Conservation (phyloP, 2,329 filamentous ascomycete genomes). For the Acephala macrosclerotiorum region DNA sequence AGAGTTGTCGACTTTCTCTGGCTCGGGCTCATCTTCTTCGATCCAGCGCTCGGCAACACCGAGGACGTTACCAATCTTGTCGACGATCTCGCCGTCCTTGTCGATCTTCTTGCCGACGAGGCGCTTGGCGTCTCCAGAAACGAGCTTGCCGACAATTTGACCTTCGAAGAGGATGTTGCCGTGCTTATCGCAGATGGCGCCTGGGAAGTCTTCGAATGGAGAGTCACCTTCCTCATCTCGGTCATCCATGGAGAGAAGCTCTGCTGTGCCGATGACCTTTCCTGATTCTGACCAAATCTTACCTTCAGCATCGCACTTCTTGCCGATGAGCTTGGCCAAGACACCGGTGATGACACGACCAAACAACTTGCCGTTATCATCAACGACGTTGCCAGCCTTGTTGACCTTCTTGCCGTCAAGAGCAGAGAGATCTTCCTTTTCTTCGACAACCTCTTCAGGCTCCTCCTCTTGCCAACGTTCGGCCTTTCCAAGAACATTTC, state of each 20-base stretch:
- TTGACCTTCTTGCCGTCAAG: conserved; percentile 64
- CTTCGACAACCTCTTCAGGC: conserved; percentile 33
- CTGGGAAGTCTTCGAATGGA: conserved; percentile 66
- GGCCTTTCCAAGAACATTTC: conserved; percentile 55
- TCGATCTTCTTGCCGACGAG: conserved; percentile 72
- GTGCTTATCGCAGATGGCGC: conserved; percentile 59
- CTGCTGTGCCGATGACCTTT: conserved; percentile 71
- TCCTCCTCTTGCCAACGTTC: conserved; percentile 46
- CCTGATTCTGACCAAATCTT: conserved; percentile 76
- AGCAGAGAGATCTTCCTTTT: conserved; percentile 52
- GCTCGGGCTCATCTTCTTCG: conserved; percentile 54
- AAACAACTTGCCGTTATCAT: conserved; percentile 60
- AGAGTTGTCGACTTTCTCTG: conserved; percentile 60
- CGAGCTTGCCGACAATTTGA: conserved; percentile 63
- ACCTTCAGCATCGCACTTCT: conserved; percentile 69
- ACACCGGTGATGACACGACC: conserved; percentile 71
- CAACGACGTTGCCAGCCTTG: conserved; percentile 64
- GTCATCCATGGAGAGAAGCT: conserved; percentile 66
- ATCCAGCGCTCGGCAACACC: conserved; percentile 76
- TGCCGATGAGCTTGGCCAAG: conserved; percentile 67
- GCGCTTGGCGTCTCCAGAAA: conserved; percentile 69
- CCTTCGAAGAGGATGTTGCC: conserved; percentile 60
- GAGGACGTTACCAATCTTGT: conserved; percentile 71
- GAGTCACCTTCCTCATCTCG: conserved; percentile 53
- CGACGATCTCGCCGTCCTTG: conserved; percentile 72